Percentiles rank a stretch among this genome's conserved stretches.
Evolutionary conservation across 2,329 filamentous ascomycete genomes (phyloP).

Genomic region (Remersonia thermophila): DNA sequence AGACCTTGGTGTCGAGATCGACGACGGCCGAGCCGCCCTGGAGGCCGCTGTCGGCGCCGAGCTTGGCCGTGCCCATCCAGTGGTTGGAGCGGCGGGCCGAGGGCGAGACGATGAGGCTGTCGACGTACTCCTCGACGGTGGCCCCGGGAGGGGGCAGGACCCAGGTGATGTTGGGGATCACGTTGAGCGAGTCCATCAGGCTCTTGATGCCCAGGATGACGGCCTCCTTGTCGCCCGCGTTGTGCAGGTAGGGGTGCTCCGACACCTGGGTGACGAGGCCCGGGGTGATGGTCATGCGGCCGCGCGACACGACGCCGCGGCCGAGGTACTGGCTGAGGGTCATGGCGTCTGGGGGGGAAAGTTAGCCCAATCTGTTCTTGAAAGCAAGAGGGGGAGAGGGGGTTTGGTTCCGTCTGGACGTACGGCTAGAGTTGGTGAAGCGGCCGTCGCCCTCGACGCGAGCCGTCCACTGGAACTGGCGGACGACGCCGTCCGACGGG

Average conservation of each 20-base stretch:
- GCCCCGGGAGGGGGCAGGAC: slow-evolving; percentile 39
- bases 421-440: slow-evolving; percentile 17
- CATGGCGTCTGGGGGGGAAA: slow-evolving; percentile 30
- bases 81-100: slow-evolving; percentile 35
- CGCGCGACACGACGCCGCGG: slow-evolving; percentile 49
- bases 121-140: slow-evolving; percentile 44
- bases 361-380: slow-evolving; percentile 7
- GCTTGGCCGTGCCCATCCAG: slow-evolving; percentile 48
- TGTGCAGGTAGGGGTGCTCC: slow-evolving; percentile 46
- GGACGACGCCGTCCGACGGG: slow-evolving; percentile 44
- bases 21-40: slow-evolving; percentile 45
- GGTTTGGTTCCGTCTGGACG: slow-evolving; percentile 3
- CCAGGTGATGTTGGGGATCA: slow-evolving; percentile 43
- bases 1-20: slow-evolving; percentile 50
- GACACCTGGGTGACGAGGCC: slow-evolving; percentile 47
- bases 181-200: slow-evolving; percentile 40
- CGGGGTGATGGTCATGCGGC: slow-evolving; percentile 46
- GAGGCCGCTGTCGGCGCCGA: slow-evolving; percentile 45
- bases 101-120: slow-evolving; percentile 28
- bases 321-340: slow-evolving; percentile 51
- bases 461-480: slow-evolving; percentile 51
- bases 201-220: slow-evolving; percentile 53
- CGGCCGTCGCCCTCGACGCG: slow-evolving; percentile 21
- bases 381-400: too few species aligned
- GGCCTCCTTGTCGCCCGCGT: slow-evolving; percentile 46